phyloP scores from a whole-genome alignment of 2,329 filamentous ascomycete species.

The Didymella glomerata region DNA sequence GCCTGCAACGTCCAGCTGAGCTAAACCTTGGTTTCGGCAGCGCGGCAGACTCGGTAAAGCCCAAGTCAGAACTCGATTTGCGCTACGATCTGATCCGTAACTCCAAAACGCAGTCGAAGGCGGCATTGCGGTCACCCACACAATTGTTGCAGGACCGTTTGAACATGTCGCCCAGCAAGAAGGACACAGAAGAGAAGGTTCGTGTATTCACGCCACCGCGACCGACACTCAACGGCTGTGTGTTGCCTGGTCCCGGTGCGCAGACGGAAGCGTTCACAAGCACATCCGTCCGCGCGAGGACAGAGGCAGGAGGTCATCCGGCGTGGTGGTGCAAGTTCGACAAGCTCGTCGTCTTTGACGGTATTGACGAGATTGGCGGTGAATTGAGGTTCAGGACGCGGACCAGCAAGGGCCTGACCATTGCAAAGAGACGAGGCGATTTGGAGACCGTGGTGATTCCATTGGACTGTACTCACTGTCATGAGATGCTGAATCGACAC shows the following conservation, averaged over 20 bases:
- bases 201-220: constrained; percentile 40
- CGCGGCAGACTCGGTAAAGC: constrained; percentile 24
- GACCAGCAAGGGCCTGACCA: constrained; percentile 42
- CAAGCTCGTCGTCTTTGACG: constrained; percentile 47
- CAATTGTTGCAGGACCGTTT: constrained; percentile 42
- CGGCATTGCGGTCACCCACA: constrained; percentile 45
- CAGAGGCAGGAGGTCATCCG: constrained; percentile 31
- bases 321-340: constrained; percentile 51
- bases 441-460: constrained; percentile 44
- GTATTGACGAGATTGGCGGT: constrained; percentile 28
- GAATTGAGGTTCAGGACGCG: constrained; percentile 32
- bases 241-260: constrained; percentile 39
- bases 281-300: constrained; percentile 39
- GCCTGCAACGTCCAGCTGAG: constrained; percentile 42
- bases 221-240: constrained; percentile 39
- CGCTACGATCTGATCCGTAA: constrained; percentile 45
- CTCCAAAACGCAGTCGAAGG: constrained; percentile 40
- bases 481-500: constrained; percentile 44
- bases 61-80: constrained; percentile 44
- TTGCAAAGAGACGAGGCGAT: constrained; percentile 42
- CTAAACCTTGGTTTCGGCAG: constrained; percentile 35
- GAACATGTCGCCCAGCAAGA: constrained; percentile 34
- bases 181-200: constrained; percentile 27
- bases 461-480: constrained; percentile 44
- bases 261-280: constrained; percentile 37